Conservation (phyloP, 352 stramenopile species). For the Globisporangium paroecandrum region DNA sequence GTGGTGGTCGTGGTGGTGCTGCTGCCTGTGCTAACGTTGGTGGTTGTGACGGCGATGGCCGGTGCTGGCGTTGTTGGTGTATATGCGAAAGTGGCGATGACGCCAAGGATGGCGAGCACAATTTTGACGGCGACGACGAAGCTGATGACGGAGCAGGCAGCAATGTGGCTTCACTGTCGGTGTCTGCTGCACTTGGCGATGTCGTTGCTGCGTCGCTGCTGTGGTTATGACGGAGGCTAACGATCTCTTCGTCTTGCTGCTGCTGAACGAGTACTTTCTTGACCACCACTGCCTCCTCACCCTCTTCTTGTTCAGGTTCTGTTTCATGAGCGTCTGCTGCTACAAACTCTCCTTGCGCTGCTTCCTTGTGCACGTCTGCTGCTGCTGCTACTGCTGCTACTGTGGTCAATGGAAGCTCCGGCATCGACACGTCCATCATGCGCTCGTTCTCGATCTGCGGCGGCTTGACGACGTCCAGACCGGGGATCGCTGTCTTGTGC, state of each 20-base stretch:
- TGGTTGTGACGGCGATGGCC: not conserved
- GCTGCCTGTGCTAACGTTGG: not conserved
- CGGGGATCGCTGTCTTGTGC: not conserved
- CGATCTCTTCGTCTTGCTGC: not conserved
- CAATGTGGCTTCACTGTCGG: not conserved
- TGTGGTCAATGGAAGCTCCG: not conserved
- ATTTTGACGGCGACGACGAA: not conserved
- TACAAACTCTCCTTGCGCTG: not conserved
- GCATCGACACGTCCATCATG: slow-evolving; percentile 1
- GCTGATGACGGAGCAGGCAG: not conserved
- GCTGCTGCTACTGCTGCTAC: not conserved
- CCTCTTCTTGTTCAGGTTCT: not conserved
- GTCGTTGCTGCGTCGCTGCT: not conserved
- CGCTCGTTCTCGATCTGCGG: slow-evolving; percentile 4
- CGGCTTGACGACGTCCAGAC: not conserved
- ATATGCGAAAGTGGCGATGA: not conserved
- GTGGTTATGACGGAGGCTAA: not conserved
- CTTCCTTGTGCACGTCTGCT: not conserved
- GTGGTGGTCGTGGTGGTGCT: slow-evolving; percentile 4
- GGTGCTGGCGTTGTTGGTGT: not conserved
- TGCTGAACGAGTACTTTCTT: not conserved
- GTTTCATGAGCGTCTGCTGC: not conserved
- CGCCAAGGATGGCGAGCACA: not conserved
- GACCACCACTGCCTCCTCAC: not conserved
- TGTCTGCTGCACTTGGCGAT: not conserved